Percentiles rank a stretch among this genome's conserved stretches.
Evolutionary conservation across 345 rosid genomes (phyloP).

Genomic region (Excoecaria cochinchinensis): DNA sequence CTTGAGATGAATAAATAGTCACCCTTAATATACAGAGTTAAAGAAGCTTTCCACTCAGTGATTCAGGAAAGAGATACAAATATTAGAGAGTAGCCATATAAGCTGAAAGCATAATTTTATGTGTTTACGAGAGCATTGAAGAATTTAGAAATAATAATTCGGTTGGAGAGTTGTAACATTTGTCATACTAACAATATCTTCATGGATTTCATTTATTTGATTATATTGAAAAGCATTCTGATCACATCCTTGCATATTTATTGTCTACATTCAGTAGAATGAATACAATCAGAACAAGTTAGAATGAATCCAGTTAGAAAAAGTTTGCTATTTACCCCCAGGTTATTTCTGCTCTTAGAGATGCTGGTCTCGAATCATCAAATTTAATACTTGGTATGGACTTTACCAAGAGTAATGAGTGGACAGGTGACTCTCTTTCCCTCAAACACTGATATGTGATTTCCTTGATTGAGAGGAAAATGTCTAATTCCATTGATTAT

Average conservation of each 20-base stretch:
- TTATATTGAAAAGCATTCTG: not conserved
- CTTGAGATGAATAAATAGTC: too few species aligned
- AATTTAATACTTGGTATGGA: constrained; percentile 88
- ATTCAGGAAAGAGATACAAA: too few species aligned
- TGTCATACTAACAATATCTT: not conserved
- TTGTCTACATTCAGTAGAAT: not conserved
- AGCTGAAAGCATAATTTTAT: not conserved
- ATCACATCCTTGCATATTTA: not conserved
- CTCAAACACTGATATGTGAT: too few species aligned
- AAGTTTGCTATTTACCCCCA: constrained; percentile 17
- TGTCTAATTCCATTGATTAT: constrained; percentile 22
- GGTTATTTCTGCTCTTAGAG: constrained; percentile 74
- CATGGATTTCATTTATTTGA: not conserved
- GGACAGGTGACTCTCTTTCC: constrained; percentile 62
- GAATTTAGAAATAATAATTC: not conserved
- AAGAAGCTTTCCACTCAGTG: too few species aligned
- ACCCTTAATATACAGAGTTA: too few species aligned
- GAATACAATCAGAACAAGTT: not conserved
- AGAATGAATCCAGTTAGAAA: not conserved
- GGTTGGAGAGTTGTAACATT: not conserved
- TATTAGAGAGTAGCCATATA: not conserved
- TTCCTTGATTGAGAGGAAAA: not conserved
- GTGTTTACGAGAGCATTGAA: not conserved
- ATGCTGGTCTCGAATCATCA: constrained; percentile 87
- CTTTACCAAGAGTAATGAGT: constrained; percentile 94